Base-by-base conservation (phyloP, 805 yeast genomes). In the Candida railenensis region DNA sequence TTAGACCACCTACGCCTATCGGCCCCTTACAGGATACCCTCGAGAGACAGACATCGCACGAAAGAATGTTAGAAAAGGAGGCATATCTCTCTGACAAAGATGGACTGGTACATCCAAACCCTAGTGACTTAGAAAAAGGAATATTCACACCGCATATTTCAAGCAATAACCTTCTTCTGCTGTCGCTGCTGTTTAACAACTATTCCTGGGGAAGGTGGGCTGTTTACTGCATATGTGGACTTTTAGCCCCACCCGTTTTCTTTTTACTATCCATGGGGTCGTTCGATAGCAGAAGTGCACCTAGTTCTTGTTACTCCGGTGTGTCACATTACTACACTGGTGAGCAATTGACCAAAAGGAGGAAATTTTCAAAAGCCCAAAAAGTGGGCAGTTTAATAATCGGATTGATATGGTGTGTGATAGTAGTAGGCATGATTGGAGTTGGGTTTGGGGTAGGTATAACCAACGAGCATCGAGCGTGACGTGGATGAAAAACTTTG, bases 351-450 rank as follows among this genome's bases (percentile, higher is more conserved):
- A 16, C 18, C 4, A 45, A 37, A 44, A 50, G 36, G 41, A 43
- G 34, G 22, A 48, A 51, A 37, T 62, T 54, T 43, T 53, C 59
- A 1, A 50, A 37, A 28, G 20, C 18, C 28, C 76, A 71, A 52
- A 71, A 71, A 50, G 11, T 60, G 1, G 38, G 56, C 32, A 66
- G 73, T 50, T 51, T 63, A 7, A 41, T 52, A 2, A 20, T 67
- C 3, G 75, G 76, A 8, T 8, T 71, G 4, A 4, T 60, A 4
- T 71, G 76, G 76, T 40, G 67, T 4, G 37, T 50, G 15, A 49
- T 61, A 1, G 58, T 66, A 7, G 37, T 67, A n/a, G 65, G 73
- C 18, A 68, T 69, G 75, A 64, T 71, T 3, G 74, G 67, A 0
- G 67, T 70, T 4, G 74, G 74, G 2, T 51, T 71, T 20, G 73